These are phyloP conservation scores for Bifiguratus adelaidae DNA, from an alignment of 192 early-diverging fungal genomes.

Conservation along the genomic window DNA sequence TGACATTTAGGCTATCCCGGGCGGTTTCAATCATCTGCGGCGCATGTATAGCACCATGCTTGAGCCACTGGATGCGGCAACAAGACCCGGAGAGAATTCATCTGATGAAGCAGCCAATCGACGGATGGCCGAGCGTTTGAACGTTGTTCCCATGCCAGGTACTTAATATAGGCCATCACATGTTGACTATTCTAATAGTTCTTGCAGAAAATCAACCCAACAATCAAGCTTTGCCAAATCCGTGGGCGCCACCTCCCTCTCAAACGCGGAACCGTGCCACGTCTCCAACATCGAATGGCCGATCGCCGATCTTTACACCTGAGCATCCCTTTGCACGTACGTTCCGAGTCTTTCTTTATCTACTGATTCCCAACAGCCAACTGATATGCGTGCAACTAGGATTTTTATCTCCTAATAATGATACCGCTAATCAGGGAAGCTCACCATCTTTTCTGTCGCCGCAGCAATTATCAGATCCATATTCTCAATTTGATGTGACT, in stretches of 20 bases:
- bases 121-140: constrained; percentile 37
- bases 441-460: too few relatives aligned
- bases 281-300: background rate
- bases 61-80: constrained; percentile 43
- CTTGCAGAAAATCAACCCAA: constrained; percentile 31
- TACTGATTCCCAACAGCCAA: too few relatives aligned
- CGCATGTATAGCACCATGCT: constrained; percentile 41
- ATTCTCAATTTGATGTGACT: too few relatives aligned
- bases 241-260: constrained; percentile 33
- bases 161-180: background rate
- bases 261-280: background rate
- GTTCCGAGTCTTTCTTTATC: too few relatives aligned
- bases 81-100: constrained; percentile 18
- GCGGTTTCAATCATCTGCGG: constrained; percentile 52
- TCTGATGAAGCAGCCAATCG: constrained; percentile 37
- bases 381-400: too few relatives aligned
- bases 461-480: too few relatives aligned
- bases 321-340: too few relatives aligned
- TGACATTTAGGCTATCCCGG: constrained; percentile 47
- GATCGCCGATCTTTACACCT: background rate
- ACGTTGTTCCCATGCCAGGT: constrained; percentile 36
- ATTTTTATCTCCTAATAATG: too few relatives aligned
- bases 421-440: too few relatives aligned
- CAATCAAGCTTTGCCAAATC: constrained; percentile 41
- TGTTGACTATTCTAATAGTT: background rate